Evolutionary conservation across 23 red algal species (phyloP).

Genomic region (Gracilaria gracilis): DNA sequence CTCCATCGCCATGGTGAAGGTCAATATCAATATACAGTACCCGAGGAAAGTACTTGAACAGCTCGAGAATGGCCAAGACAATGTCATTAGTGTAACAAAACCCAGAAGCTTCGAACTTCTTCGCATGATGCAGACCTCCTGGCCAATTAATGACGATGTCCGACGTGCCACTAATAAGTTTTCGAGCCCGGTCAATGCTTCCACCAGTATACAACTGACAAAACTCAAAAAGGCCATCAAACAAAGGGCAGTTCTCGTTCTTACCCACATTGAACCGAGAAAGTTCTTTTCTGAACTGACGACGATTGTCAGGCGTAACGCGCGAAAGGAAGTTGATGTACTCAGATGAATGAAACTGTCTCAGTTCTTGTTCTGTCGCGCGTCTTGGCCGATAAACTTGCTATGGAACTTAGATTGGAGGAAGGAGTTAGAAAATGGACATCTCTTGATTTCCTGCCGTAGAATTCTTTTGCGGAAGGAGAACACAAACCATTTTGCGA

Average conservation of each 20-base stretch:
- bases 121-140: slow-evolving; percentile 76
- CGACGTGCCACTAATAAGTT: slow-evolving; percentile 51
- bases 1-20: slow-evolving; percentile 78
- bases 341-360: slow-evolving; percentile 53
- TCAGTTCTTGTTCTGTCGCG: slow-evolving; percentile 59
- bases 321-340: slow-evolving; percentile 65
- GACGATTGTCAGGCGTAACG: slow-evolving; percentile 43
- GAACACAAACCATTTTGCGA: slow-evolving; percentile 34
- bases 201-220: slow-evolving; percentile 70
- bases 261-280: slow-evolving; percentile 20
- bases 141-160: slow-evolving; percentile 82
- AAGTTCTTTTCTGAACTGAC: slow-evolving; percentile 18
- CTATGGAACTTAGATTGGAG: not conserved
- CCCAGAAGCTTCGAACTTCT: slow-evolving; percentile 60
- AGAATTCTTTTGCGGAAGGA: not conserved
- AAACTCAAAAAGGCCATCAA: slow-evolving; percentile 75
- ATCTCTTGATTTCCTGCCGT: not conserved
- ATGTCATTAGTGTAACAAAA: slow-evolving; percentile 82
- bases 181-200: slow-evolving; percentile 69
- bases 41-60: slow-evolving; percentile 58
- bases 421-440: not conserved
- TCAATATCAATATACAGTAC: slow-evolving; percentile 80
- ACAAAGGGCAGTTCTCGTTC: slow-evolving; percentile 57
- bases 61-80: slow-evolving; percentile 67
- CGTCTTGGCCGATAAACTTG: slow-evolving; percentile 59